phyloP scores from a whole-genome alignment of 768 basidiomycete genomes.

The Auriscalpium orientale region DNA sequence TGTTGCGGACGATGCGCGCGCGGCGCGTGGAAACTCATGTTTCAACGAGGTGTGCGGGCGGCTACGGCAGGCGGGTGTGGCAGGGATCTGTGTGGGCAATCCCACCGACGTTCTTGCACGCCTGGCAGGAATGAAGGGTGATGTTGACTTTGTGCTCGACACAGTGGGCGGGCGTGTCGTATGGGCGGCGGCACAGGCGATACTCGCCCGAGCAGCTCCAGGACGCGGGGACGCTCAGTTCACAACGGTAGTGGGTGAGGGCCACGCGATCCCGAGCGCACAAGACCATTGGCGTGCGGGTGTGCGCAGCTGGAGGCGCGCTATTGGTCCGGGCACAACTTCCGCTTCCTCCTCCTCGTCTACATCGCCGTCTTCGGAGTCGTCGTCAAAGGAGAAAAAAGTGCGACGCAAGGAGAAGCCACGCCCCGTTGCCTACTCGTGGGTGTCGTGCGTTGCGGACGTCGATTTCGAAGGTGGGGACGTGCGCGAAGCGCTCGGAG shows the following conservation, averaged over 20 bases:
- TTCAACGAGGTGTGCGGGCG: constrained; percentile 32
- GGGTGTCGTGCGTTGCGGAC: constrained; percentile 76
- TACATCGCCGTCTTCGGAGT: neutral
- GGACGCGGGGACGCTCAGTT: constrained; percentile 40
- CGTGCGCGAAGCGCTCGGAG: constrained; percentile 44
- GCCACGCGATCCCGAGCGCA: constrained; percentile 57
- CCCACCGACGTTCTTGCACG: constrained; percentile 47
- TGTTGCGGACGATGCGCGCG: constrained; percentile 21
- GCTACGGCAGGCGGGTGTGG: constrained; percentile 62
- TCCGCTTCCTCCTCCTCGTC: neutral
- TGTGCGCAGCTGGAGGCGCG: constrained; percentile 47
- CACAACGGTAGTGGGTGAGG: constrained; percentile 64
- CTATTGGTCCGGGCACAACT: constrained; percentile 15
- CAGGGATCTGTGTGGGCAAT: constrained; percentile 67
- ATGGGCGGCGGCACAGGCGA: constrained; percentile 63
- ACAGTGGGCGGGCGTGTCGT: constrained; percentile 74
- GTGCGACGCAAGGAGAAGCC: constrained; percentile 10
- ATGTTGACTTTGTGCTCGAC: constrained; percentile 79
- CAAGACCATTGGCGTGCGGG: constrained; percentile 71
- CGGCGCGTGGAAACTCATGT: constrained; percentile 12
- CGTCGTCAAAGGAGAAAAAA: neutral
- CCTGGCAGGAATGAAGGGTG: constrained; percentile 43
- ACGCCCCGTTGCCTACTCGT: constrained; percentile 63
- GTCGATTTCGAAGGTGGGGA: constrained; percentile 80
- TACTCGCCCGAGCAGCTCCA: constrained; percentile 38